A percentile compares a stretch with the other conserved stretches of the same genome.
Evolutionary conservation across 805 yeast genomes (phyloP).

Genomic region (Candida coleopterorum): DNA sequence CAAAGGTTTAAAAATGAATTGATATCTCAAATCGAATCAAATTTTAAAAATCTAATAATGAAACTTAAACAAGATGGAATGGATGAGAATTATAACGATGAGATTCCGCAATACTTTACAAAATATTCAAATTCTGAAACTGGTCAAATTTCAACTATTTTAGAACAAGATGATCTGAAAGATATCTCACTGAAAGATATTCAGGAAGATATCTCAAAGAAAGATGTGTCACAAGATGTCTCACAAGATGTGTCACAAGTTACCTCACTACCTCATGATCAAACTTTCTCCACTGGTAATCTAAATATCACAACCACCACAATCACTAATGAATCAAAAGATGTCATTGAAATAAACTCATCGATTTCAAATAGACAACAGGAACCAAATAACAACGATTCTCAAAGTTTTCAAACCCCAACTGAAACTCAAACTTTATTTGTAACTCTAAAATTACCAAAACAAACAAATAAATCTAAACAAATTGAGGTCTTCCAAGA

Average conservation of each 20-base stretch:
- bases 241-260: no score
- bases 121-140: background rate
- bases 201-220: no score
- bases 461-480: background rate
- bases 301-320: background rate
- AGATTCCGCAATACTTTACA: background rate
- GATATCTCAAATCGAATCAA: background rate
- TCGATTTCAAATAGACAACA: background rate
- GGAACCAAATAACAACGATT: no score
- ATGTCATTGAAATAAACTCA: background rate
- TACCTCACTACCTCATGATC: no score
- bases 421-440: background rate
- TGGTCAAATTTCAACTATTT: constrained; percentile 3
- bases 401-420: background rate
- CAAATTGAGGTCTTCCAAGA: background rate
- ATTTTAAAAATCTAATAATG: background rate
- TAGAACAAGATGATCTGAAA: constrained; percentile 2
- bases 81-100: background rate
- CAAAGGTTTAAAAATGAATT: background rate
- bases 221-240: no score
- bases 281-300: background rate
- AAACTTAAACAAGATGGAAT: background rate
- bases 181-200: no score
- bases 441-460: constrained; percentile 2
- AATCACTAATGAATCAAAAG: background rate